Conservation (phyloP, 768 basidiomycete genomes). For the Hemileccinum impolitum region DNA sequence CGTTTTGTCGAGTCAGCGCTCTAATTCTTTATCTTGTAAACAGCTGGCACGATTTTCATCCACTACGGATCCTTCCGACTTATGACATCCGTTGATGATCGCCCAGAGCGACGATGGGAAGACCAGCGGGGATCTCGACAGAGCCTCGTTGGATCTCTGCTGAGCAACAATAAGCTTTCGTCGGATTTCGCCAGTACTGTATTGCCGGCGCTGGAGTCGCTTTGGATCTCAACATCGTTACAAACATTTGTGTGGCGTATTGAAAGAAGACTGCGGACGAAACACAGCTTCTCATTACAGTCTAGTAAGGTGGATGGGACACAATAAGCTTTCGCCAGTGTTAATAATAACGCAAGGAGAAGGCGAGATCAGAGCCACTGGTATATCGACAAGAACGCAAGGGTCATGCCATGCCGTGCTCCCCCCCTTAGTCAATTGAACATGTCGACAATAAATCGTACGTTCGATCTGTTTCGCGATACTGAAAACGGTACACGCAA, state of each 20-base stretch:
- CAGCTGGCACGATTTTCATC: conserved; percentile 14
- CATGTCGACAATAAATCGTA: conserved; percentile 13
- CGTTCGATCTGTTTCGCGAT: conserved; percentile 6
- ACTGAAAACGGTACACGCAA: neutral
- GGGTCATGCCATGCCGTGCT: neutral
- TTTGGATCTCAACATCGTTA: neutral
- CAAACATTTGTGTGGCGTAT: neutral
- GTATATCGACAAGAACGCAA: neutral
- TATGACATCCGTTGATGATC: conserved; percentile 10
- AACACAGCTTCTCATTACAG: neutral
- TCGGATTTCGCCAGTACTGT: neutral
- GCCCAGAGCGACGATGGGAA: conserved; percentile 2
- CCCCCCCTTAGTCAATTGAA: conserved; percentile 10
- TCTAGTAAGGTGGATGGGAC: neutral
- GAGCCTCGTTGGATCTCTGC: conserved; percentile 8
- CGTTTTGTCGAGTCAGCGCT: conserved; percentile 2
- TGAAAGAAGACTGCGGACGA: neutral
- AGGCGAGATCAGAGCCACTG: no score
- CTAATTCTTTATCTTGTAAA: conserved; percentile 18
- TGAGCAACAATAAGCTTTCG: neutral
- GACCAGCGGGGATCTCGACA: neutral
- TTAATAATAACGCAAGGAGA: neutral
- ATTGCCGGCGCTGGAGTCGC: neutral
- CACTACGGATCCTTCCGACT: no score
- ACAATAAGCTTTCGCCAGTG: conserved; percentile 8